phyloP scores from a whole-genome alignment of 139 green algal genomes.

The Yamagishiella unicocca region DNA sequence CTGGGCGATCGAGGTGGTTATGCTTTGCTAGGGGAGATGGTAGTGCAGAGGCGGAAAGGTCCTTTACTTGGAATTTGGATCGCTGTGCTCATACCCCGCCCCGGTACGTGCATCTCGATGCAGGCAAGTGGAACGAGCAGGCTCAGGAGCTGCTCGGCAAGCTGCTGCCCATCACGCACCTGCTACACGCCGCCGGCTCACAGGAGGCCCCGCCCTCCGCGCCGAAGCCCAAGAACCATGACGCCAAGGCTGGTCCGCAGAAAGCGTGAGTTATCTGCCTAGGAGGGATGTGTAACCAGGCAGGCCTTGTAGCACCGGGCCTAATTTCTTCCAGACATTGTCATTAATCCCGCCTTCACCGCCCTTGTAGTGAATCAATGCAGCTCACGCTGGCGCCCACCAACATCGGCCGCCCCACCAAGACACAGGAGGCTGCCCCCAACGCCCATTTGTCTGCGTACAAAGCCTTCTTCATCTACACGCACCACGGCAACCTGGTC shows the following conservation, averaged over 20 bases:
- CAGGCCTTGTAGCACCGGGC: neutral
- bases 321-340: neutral
- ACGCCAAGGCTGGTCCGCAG: neutral
- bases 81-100: neutral
- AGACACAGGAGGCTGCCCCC: neutral
- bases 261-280: conserved; percentile 17
- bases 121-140: conserved; percentile 59
- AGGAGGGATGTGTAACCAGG: no score
- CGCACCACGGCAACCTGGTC: conserved; percentile 47
- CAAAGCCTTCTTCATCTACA: conserved; percentile 48
- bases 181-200: conserved; percentile 65
- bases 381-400: conserved; percentile 42
- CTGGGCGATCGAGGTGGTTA: neutral
- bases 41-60: neutral
- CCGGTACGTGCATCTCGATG: neutral
- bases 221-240: conserved; percentile 53
- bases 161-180: conserved; percentile 64
- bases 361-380: conserved; percentile 28
- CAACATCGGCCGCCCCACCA: neutral
- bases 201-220: conserved; percentile 55
- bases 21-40: no score
- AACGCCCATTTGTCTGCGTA: neutral
- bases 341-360: no score
- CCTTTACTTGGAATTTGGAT: neutral
- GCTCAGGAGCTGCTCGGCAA: conserved; percentile 60